Evolutionary conservation across 176 grass and related monocot species (phyloP), one percentile per base, ranked within the genome.

Genomic region (Carex scoparia): DNA sequence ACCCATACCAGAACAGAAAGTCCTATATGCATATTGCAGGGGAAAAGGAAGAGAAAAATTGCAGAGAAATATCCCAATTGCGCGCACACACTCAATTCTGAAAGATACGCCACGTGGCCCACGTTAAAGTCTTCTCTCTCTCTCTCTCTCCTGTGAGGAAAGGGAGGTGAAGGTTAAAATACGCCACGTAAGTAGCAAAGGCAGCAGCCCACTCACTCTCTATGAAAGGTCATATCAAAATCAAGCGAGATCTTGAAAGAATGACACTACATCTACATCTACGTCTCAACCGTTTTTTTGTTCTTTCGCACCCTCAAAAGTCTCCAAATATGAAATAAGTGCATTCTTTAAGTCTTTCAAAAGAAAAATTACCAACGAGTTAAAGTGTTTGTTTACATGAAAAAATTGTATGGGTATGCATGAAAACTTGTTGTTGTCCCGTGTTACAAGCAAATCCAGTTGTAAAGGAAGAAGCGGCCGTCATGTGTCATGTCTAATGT

Each of bases 211-310:
- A 83, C 61, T 83, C 48, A 32, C 5, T 83, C 81, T 10, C 81
- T 44, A 67, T 69, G 81, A 83, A 83, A 83, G 61, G 81, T 83
- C 81, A 69, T 65, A 32, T 83, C 81, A 67, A 56, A 55, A 67
- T 53, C 49, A 69, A 83, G 65, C 49, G 14, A 23, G 13, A 69
- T 83, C 61, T 4, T 64, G 14, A 83, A 64, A 68, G 5, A 53
- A 55, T 69, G 61, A 69, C 81, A 3, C 30, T 83, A 83, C 63
- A 28, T 83, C 30, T 83, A 61, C 67, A 65, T 28, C 19, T 83
- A 82, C 61, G 14, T 83, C 31, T 83, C 81, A 83, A 66, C 48
- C 23, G 64, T 55, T 69, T 83, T 65, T 68, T 33, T 14, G 69
- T 35, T 28, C 40, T 12, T 61, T 4, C 0, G 10, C 3, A 51